Evolutionary conservation across 768 basidiomycete genomes (phyloP), one percentile per base, ranked within the genome.

Genomic region (Sarcodon sp.): DNA sequence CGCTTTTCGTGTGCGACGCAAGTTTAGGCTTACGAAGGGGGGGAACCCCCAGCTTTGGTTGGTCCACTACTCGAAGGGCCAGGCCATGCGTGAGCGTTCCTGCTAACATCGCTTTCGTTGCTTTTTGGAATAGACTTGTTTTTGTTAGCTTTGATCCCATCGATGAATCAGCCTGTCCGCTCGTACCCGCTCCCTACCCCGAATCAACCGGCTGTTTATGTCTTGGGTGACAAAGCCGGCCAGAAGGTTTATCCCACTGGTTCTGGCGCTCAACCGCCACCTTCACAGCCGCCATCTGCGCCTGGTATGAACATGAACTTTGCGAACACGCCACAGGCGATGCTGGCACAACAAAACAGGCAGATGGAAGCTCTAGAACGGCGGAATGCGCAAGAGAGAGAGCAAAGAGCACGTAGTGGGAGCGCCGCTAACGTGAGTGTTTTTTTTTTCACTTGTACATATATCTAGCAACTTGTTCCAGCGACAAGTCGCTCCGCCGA

Each of bases 11-110:
- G 59, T 79, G 43, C 74, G 88, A 44, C 68, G 85, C 44, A 77
- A 84, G 6, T 90, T 75, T 59, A 79, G 87, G 35, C 69, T 91
- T 35, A 51, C 65, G 38, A 87, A 84, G 59, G 85, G 84, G 31
- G 84, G 85, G 0, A 77, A 85, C 55, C 73, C 79, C 0, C 75
- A 78, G 47, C 72, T 89, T n/a, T 69, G 80, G 13, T 75, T 90
- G 5, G 74, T 87, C 0, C 86, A 90, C 57, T 90, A 89, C 58
- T 69, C 76, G 32, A 76, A 83, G 55, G 83, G 81, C 4, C 78
- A 72, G 9, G 53, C 69, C 7, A 68, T 72, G 43, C 72, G 85
- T 87, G 61, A 63, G 84, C 73, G 55, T 47, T 38, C 47, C 44
- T 43, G 44, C 48, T 51, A 37, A n/a, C 44, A 48, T 39, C 48